Conservation (phyloP, 2,329 filamentous ascomycete species). For the Xylaria polymorpha region DNA sequence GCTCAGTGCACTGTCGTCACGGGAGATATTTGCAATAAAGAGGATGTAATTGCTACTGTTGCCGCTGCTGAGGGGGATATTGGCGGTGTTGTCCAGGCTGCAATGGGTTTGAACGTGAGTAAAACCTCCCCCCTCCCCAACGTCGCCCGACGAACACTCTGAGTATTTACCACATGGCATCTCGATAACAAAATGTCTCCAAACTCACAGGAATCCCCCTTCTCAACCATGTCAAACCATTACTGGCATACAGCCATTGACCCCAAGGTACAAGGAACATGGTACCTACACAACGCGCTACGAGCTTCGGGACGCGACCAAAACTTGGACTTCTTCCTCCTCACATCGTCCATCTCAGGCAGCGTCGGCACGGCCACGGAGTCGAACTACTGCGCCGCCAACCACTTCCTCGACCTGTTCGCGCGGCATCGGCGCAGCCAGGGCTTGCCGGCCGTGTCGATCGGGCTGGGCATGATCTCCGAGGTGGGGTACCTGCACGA, state of each 20-base stretch:
- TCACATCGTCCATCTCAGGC: conserved; percentile 46
- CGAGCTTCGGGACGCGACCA: conserved; percentile 18
- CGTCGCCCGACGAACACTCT: too few species aligned
- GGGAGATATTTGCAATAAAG: conserved; percentile 32
- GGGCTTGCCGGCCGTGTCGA: conserved; percentile 44
- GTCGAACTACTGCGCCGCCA: conserved; percentile 53
- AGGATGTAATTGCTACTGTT: conserved; percentile 37
- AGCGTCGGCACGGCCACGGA: conserved; percentile 50
- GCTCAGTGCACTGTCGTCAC: conserved; percentile 26
- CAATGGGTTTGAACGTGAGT: conserved; percentile 50
- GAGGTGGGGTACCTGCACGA: conserved; percentile 52
- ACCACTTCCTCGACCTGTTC: conserved; percentile 52
- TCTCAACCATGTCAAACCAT: conserved; percentile 37
- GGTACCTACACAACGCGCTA: conserved; percentile 42
- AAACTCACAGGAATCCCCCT: too few species aligned
- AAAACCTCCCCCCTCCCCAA: too few species aligned
- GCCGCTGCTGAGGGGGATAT: conserved; percentile 19
- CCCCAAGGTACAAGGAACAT: conserved; percentile 42
- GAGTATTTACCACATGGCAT: too few species aligned
- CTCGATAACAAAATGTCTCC: too few species aligned
- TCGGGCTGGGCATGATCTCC: conserved; percentile 50
- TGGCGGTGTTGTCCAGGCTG: conserved; percentile 44
- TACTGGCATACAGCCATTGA: conserved; percentile 45
- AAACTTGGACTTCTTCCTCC: conserved; percentile 50
- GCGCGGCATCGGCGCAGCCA: conserved; percentile 42